phyloP scores from a whole-genome alignment of 257 asterid genomes.

The Petrea volubilis region DNA sequence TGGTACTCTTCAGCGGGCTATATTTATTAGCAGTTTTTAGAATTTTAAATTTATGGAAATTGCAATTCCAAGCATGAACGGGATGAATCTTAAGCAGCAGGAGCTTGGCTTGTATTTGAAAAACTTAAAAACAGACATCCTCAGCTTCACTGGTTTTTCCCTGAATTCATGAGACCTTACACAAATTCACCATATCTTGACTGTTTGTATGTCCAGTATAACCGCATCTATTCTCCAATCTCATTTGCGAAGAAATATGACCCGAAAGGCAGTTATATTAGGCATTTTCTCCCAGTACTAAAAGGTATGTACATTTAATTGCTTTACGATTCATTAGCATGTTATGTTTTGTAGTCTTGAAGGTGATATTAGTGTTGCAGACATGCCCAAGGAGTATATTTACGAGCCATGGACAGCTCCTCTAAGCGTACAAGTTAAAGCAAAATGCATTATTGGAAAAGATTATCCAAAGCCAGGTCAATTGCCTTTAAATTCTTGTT shows the following conservation, averaged over 20 bases:
- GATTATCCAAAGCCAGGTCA: constrained; percentile 98
- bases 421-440: constrained; percentile 69
- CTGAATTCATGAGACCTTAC: neutral
- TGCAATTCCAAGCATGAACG: too few relatives aligned
- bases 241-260: constrained; percentile 94
- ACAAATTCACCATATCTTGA: constrained; percentile 15
- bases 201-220: constrained; percentile 56
- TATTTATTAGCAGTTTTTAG: neutral
- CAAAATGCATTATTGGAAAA: constrained; percentile 79
- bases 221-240: constrained; percentile 89
- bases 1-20: neutral
- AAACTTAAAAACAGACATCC: neutral
- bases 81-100: neutral
- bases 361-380: constrained; percentile 42
- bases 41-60: neutral
- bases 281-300: constrained; percentile 87
- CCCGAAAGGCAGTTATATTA: constrained; percentile 73
- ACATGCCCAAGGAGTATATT: constrained; percentile 95
- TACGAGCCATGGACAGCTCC: constrained; percentile 99
- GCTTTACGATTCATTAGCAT: constrained; percentile 15
- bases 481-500: constrained; percentile 3
- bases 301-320: constrained; percentile 55
- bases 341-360: constrained; percentile 13
- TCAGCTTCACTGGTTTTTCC: neutral
- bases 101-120: neutral